Base-by-base conservation (phyloP, 192 early-diverging fungal genomes). In the Gigaspora rosea region DNA sequence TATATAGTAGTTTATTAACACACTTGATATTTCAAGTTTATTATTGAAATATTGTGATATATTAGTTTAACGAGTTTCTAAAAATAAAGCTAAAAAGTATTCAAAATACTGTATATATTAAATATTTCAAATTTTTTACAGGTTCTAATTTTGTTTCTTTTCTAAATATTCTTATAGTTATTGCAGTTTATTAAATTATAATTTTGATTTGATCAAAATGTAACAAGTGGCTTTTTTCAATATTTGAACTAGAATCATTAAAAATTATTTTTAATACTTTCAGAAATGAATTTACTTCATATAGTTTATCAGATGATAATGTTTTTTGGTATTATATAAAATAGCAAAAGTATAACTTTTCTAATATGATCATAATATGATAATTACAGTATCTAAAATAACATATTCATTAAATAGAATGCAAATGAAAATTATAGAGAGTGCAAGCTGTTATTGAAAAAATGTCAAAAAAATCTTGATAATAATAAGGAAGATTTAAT, bases 61-160 rank as follows among this genome's bases (percentile, higher is more conserved):
- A 0, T 75, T 59, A 51, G 74, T 75, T 58, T 41, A 75, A 41
- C 10, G 33, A 48, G 33, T 58, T 64, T 58, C 8, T 50, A 15
- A 49, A 11, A 64, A 75, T 75, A 62, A 54, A 12, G 65, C 64
- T 47, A 2, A 9, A 49, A 59, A 32, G 58, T 49, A 50, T 7
- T 33, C 32, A 41, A 75, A 75, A 59, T 75, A 64, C 35, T 75
- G 74, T 75, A 75, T 2, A 41, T 75, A 41, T 3, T 75, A 48
- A 59, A 64, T 15, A n/a, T 73, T n/a, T 1, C 51, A 61, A 59
- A 64, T 64, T n/a, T 41, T 64, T 75, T 73, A 73, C 46, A 48
- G 41, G 7, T 15, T 68, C 46, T 10, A 4, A 68, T 8, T 68
- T 52, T 52, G 41, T 18, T 68, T 3, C 35, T 68, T 68, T 54